These are phyloP conservation scores for Globisporangium camurandrum DNA, from an alignment of 352 stramenopile species.

Conservation along the genomic window DNA sequence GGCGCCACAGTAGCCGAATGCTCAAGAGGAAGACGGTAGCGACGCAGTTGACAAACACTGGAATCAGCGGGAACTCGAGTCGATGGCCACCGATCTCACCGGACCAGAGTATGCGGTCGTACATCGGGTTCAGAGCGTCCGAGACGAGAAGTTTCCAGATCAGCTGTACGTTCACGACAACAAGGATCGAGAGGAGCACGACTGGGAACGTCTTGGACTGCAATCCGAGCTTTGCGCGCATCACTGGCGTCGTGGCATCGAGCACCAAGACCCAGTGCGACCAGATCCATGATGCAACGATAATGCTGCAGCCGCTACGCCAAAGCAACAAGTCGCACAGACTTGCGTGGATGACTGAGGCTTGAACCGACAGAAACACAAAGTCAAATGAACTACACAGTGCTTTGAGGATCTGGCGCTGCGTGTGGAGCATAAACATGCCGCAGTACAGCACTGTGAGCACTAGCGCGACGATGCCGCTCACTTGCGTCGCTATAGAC, in stretches of 20 bases:
- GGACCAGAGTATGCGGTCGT: constrained; percentile 13
- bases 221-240: constrained; percentile 12
- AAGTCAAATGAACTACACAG: constrained; percentile 25
- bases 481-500: background rate
- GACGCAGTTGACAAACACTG: constrained; percentile 18
- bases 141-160: constrained; percentile 1
- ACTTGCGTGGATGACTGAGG: constrained; percentile 11
- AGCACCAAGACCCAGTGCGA: constrained; percentile 17
- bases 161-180: background rate
- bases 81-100: background rate
- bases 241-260: constrained; percentile 17
- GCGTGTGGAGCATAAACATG: constrained; percentile 3
- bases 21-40: constrained; percentile 12
- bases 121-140: constrained; percentile 13
- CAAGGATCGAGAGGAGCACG: constrained; percentile 4
- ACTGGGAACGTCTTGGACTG: background rate
- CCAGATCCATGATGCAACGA: constrained; percentile 17
- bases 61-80: constrained; percentile 14
- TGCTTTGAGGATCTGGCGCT: constrained; percentile 10
- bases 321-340: constrained; percentile 23
- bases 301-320: background rate
- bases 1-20: constrained; percentile 18
- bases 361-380: constrained; percentile 22
- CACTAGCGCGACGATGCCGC: background rate
- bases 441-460: constrained; percentile 3